These are phyloP conservation scores for Rhynchospora tenuis DNA, from an alignment of 176 grass and related monocot genomes.

Conservation along the genomic window DNA sequence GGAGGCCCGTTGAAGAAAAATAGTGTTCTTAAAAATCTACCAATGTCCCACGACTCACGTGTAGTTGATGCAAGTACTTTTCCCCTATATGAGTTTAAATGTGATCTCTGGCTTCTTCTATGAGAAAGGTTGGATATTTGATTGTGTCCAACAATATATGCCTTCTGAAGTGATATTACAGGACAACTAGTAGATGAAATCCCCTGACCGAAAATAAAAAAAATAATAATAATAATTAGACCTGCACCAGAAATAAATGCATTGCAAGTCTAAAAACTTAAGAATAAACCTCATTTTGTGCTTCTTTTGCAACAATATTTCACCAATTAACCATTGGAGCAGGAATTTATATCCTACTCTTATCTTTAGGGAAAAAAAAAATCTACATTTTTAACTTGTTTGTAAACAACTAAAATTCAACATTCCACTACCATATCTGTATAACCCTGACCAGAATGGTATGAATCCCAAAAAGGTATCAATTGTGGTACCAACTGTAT, in stretches of 20 bases:
- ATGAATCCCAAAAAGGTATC: not conserved
- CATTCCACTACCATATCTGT: not conserved
- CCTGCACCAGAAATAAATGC: not conserved
- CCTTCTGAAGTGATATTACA: slow-evolving; percentile 28
- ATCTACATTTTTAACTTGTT: not conserved
- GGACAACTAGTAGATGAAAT: slow-evolving; percentile 35
- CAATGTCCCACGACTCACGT: slow-evolving; percentile 74
- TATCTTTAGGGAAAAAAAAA: not conserved
- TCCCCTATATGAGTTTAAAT: slow-evolving; percentile 32
- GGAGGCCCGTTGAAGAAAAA: slow-evolving; percentile 95
- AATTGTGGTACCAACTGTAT: not conserved
- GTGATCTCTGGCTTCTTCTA: slow-evolving; percentile 20
- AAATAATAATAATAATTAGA: not conserved
- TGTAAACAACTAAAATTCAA: not conserved
- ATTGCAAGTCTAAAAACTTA: not conserved
- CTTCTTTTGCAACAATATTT: not conserved
- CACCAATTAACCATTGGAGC: not conserved
- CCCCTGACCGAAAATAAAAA: slow-evolving; percentile 48
- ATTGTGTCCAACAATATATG: slow-evolving; percentile 30
- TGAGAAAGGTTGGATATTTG: slow-evolving; percentile 30
- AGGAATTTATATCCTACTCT: not conserved
- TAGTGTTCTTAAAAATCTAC: slow-evolving; percentile 79
- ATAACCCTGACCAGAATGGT: not conserved
- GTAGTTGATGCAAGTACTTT: slow-evolving; percentile 43
- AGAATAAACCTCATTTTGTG: not conserved